These are phyloP conservation scores for Alternaria consortialis DNA, from an alignment of 2,329 filamentous ascomycete genomes.

Conservation along the genomic window DNA sequence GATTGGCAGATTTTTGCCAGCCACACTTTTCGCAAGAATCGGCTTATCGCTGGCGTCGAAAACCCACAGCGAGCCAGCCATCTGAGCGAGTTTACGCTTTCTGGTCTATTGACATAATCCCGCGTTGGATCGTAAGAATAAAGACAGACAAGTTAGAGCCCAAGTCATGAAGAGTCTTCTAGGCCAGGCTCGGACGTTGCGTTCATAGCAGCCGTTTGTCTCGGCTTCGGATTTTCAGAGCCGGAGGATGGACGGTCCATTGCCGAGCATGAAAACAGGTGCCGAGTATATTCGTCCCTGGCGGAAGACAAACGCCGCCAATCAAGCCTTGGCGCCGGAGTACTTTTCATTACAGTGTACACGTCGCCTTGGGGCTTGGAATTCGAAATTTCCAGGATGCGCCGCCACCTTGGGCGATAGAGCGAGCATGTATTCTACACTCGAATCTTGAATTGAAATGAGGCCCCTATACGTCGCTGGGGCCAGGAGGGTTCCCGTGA, in stretches of 20 bases:
- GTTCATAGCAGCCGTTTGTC: background rate
- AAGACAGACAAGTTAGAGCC: background rate
- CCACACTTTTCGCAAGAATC: background rate
- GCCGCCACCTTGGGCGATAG: background rate
- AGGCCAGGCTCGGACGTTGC: background rate
- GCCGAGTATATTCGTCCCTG: conserved; percentile 33
- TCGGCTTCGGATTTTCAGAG: conserved; percentile 21
- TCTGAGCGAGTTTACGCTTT: background rate
- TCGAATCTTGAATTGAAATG: background rate
- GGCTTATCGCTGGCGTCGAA: background rate
- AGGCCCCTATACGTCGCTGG: background rate
- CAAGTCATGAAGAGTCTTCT: conserved; percentile 2
- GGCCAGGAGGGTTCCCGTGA: conserved; percentile 4
- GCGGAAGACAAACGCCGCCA: background rate
- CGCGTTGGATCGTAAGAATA: background rate
- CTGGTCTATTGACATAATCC: conserved; percentile 14
- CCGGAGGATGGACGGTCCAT: conserved; percentile 29
- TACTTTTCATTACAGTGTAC: conserved; percentile 9
- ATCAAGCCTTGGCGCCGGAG: conserved; percentile 14
- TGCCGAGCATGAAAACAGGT: conserved; percentile 27
- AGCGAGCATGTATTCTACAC: background rate
- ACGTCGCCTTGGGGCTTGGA: conserved; percentile 27
- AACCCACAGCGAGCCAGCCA: background rate
- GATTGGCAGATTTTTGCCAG: conserved; percentile 5
- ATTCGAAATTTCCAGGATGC: conserved; percentile 6